Percentiles rank a stretch among this genome's conserved stretches.
Evolutionary conservation across 2,329 filamentous ascomycete genomes (phyloP).

Genomic region (Cryphonectria naterciae): DNA sequence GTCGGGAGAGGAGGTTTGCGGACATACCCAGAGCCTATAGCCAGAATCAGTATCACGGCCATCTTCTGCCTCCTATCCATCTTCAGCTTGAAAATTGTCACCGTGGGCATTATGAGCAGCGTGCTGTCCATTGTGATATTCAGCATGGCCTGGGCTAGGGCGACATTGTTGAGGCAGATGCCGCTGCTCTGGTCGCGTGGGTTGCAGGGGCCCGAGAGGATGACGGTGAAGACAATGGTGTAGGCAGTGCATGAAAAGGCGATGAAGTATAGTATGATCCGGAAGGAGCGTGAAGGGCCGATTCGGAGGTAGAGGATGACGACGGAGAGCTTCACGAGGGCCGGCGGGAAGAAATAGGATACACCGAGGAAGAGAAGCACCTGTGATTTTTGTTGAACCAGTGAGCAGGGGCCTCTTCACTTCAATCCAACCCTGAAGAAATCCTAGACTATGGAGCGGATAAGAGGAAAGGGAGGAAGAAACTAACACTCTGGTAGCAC

Average conservation of each 20-base stretch:
- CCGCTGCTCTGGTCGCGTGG: constrained; percentile 29
- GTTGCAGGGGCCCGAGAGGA: constrained; percentile 35
- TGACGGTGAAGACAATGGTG: constrained; percentile 32
- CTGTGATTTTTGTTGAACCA: constrained; percentile 7
- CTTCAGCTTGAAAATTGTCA: constrained; percentile 46
- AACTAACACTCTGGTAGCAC: constrained; percentile 25
- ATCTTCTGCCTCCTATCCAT: constrained; percentile 50
- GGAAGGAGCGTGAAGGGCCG: constrained; percentile 27
- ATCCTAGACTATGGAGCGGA: neutral
- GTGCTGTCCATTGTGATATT: constrained; percentile 52
- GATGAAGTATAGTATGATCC: constrained; percentile 23
- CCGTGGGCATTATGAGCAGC: constrained; percentile 48
- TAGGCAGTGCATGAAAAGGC: constrained; percentile 26
- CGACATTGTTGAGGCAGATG: constrained; percentile 48
- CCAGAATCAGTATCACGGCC: constrained; percentile 46
- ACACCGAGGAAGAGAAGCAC: constrained; percentile 28
- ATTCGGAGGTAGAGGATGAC: constrained; percentile 32
- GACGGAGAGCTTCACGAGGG: constrained; percentile 32
- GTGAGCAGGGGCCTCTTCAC: neutral
- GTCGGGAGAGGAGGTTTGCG: neutral
- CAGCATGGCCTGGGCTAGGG: constrained; percentile 48
- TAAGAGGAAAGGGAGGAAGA: neutral
- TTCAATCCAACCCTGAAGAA: too few species aligned
- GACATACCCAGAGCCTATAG: constrained; percentile 47
- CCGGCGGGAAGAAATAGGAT: constrained; percentile 33